These are phyloP conservation scores for Wallacemonas sp. DNA, from an alignment of 208 protist species.

Conservation along the genomic window DNA sequence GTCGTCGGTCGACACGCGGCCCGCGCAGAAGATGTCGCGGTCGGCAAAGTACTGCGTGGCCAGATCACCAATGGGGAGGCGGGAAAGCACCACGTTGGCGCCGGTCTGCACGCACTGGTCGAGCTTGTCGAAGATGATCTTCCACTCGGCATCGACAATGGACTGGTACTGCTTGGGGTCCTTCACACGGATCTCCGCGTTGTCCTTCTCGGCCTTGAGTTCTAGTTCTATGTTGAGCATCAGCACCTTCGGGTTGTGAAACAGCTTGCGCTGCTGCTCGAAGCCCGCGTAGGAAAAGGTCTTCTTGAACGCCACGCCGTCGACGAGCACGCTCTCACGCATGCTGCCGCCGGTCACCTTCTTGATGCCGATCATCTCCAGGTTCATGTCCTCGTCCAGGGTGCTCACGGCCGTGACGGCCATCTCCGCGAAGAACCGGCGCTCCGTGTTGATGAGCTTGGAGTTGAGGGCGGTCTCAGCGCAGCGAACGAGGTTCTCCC, in stretches of 20 bases:
- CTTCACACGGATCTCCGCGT: constrained; percentile 99
- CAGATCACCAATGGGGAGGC: constrained; percentile 99
- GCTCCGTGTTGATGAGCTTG: constrained; percentile 98
- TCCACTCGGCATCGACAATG: constrained; percentile 99
- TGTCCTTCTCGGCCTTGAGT: constrained; percentile 99
- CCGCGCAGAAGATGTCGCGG: constrained; percentile 99
- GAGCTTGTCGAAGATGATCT: constrained; percentile 99
- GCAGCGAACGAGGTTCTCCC: constrained; percentile 93
- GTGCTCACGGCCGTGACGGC: constrained; percentile 97
- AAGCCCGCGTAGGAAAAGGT: constrained; percentile 99
- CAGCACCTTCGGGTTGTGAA: constrained; percentile 98
- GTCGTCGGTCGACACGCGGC: constrained; percentile 98
- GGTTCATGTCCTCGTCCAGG: constrained; percentile 95
- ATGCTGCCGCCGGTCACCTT: constrained; percentile 99
- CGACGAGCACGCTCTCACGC: constrained; percentile 98
- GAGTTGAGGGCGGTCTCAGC: constrained; percentile 99
- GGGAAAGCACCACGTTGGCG: constrained; percentile 99
- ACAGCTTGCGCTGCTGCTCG: constrained; percentile 99
- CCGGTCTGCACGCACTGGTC: constrained; percentile 98
- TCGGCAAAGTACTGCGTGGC: constrained; percentile 99
- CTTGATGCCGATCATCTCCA: constrained; percentile 99
- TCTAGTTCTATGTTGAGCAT: constrained; percentile 99
- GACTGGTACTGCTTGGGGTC: constrained; percentile 99
- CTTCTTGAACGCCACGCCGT: constrained; percentile 99
- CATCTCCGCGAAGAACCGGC: constrained; percentile 99